Evolutionary conservation across 306 rosid species (phyloP).

Genomic region (Morella rubra): DNA sequence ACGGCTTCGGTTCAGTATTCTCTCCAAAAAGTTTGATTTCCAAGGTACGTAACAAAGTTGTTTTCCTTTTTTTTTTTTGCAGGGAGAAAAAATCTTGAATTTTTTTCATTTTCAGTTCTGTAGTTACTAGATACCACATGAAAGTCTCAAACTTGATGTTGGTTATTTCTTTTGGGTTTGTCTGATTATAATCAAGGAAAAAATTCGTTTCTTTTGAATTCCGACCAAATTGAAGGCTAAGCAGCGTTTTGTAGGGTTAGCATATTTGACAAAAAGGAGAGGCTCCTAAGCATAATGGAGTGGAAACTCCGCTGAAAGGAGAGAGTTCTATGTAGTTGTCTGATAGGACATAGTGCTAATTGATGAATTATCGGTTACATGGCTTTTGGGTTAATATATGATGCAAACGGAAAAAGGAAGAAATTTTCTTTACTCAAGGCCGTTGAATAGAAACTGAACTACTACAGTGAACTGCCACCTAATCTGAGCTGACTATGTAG

Average conservation of each 20-base stretch:
- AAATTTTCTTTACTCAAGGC: too few relatives aligned
- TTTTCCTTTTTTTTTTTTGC: not conserved
- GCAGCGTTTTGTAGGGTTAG: not conserved
- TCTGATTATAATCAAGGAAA: not conserved
- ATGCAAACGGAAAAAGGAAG: too few relatives aligned
- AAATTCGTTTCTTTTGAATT: not conserved
- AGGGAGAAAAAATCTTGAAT: not conserved
- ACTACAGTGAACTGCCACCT: too few relatives aligned
- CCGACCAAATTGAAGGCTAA: too few relatives aligned
- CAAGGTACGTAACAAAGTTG: slow-evolving; percentile 42
- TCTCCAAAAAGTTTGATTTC: slow-evolving; percentile 44
- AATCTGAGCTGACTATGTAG: too few relatives aligned
- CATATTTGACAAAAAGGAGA: too few relatives aligned
- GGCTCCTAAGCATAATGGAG: not conserved
- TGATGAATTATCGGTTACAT: too few relatives aligned
- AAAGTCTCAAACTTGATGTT: not conserved
- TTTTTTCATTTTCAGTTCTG: not conserved
- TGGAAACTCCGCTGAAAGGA: not conserved
- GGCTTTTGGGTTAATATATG: too few relatives aligned
- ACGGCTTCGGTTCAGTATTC: slow-evolving; percentile 27
- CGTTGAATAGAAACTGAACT: too few relatives aligned
- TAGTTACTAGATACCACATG: too few relatives aligned
- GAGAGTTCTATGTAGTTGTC: not conserved
- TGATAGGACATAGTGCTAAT: too few relatives aligned
- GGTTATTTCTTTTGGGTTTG: not conserved